Percentiles rank a stretch among this genome's conserved stretches.
Evolutionary conservation across 2,329 filamentous ascomycete species (phyloP).

Genomic region (Venturia carpophila): DNA sequence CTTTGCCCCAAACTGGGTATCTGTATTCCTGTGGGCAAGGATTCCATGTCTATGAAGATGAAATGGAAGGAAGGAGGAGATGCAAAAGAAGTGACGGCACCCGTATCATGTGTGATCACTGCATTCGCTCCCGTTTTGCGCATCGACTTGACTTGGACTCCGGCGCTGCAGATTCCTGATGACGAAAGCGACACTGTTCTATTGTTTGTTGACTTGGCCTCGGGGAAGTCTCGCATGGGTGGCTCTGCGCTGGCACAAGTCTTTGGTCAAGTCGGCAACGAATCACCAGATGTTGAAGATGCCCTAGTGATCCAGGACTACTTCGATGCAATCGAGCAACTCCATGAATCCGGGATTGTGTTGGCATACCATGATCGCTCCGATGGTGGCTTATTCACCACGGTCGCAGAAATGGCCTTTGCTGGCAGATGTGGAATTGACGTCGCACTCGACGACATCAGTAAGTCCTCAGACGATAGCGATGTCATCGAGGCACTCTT

Average conservation of each 20-base stretch:
- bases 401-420: conserved; percentile 96
- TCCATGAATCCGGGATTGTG: conserved; percentile 62
- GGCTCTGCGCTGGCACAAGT: conserved; percentile 88
- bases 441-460: conserved; percentile 69
- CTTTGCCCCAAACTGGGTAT: conserved; percentile 85
- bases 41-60: conserved; percentile 98
- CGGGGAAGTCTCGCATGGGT: conserved; percentile 72
- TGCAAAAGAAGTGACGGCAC: conserved; percentile 80
- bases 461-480: conserved; percentile 52
- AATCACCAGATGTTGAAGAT: conserved; percentile 79
- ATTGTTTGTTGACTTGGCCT: conserved; percentile 83
- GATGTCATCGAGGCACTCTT: conserved; percentile 73
- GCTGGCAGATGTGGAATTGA: conserved; percentile 85
- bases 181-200: conserved; percentile 75
- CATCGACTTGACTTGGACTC: conserved; percentile 86
- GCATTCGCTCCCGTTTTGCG: conserved; percentile 81
- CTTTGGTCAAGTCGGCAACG: conserved; percentile 75
- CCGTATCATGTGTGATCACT: conserved; percentile 83
- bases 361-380: conserved; percentile 93
- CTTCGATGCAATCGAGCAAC: conserved; percentile 72
- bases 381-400: conserved; percentile 85
- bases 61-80: conserved; percentile 70
- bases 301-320: conserved; percentile 76
- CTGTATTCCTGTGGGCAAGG: conserved; percentile 93
- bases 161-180: conserved; percentile 71